Conservation (phyloP, 495 filamentous ascomycete genomes). For the Rostrohypoxylon terebratum region DNA sequence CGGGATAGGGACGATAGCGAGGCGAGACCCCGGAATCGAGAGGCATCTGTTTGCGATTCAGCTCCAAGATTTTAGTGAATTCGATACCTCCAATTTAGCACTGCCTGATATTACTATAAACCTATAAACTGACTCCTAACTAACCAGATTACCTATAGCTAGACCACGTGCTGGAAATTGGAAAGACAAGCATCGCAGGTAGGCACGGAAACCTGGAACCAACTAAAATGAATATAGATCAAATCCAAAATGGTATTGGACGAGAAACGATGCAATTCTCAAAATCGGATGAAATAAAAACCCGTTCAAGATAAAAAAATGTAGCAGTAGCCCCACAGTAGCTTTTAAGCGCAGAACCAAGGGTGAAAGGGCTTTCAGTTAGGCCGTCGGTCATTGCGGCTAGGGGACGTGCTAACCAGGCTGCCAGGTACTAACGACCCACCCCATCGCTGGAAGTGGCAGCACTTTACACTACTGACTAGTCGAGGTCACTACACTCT, state of each 20-base stretch:
- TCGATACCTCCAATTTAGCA: not conserved
- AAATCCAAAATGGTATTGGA: not conserved
- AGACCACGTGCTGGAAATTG: not conserved
- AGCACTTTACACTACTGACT: too few species aligned
- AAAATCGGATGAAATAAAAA: not conserved
- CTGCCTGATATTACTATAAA: too few species aligned
- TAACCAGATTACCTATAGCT: not conserved
- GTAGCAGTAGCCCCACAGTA: constrained; percentile 19
- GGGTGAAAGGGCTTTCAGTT: too few species aligned
- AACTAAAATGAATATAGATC: not conserved
- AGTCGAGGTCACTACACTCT: too few species aligned
- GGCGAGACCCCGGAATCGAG: not conserved
- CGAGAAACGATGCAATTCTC: not conserved
- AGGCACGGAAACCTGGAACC: not conserved
- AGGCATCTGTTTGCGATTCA: constrained; percentile 2
- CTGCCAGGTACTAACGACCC: too few species aligned
- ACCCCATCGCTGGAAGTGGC: not conserved
- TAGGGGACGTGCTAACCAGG: not conserved
- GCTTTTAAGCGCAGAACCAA: constrained; percentile 24
- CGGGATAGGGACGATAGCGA: not conserved
- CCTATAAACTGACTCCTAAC: not conserved
- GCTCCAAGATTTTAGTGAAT: not conserved
- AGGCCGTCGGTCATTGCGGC: too few species aligned
- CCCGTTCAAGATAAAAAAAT: not conserved
- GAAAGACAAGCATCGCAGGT: not conserved